Base-by-base conservation (phyloP, 139 green algal genomes). In the Tetradesmus lagerheimii region DNA sequence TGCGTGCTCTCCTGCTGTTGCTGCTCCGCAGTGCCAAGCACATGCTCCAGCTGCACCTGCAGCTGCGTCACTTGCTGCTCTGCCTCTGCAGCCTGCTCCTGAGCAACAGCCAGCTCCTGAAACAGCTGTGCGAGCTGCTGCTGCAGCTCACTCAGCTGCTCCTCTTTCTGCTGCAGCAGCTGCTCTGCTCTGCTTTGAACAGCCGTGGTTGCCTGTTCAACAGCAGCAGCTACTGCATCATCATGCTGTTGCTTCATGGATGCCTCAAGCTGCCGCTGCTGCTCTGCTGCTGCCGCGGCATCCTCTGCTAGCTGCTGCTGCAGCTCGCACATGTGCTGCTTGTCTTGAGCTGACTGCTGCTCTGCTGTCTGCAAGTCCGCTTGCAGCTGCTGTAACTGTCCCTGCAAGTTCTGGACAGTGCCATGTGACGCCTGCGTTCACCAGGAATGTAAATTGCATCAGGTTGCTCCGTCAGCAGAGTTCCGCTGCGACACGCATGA, bases 81-180 rank as follows among this genome's bases (percentile, higher is more conserved):
- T 3, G 74, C 6, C 41, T 35, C 71, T 39, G 71, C 71, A 38
- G 74, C 45, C 39, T 71, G 39, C 29, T 76, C 23, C n/a, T 83
- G 71, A 2, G 43, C 71, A n/a, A 27, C 27, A 15, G 71, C 85
- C 31, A 89, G 45, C 41, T 89, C 43, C 20, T n/a, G 39, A 37
- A 57, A 37, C 67, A 83, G 39, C 47, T 35, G 43, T 29, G 66
- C 25, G 4, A 89, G 31, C 71, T 89, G 43, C 31, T 89, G 71
- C 71, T 89, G 67, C 74, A 83, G 29, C 39, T 89, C 84, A 1
- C 67, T 12, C 66, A 83, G 14, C 67, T 89, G 66, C 83, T 88
- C 45, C 34, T 89, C 45, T 14, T 45, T 71, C 31, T 45, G 43
- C 67, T 57, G 39, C 71, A 80, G 83, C 57, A 62, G 35, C 34